Percentiles rank a stretch among this genome's conserved stretches.
Evolutionary conservation across 2,329 filamentous ascomycete genomes (phyloP).

Genomic region (Aspergillus sp.): DNA sequence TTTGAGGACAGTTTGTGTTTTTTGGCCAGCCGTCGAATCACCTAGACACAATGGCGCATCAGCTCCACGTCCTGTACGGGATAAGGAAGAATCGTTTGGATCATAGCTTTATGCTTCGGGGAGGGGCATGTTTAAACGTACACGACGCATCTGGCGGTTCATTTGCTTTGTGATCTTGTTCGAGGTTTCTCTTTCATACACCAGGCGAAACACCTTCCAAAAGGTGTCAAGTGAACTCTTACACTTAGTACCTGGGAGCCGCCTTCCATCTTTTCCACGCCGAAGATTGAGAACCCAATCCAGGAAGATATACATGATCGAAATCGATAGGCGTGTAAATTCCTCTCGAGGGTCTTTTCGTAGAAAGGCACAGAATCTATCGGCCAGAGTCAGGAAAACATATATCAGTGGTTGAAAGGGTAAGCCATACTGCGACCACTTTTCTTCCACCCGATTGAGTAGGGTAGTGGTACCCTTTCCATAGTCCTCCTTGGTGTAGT

Average conservation of each 20-base stretch:
- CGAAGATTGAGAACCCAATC: conserved; percentile 17
- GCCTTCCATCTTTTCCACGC: conserved; percentile 17
- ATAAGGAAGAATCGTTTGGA: neutral
- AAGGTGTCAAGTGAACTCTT: conserved; percentile 5
- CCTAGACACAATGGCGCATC: conserved; percentile 9
- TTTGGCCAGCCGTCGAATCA: conserved; percentile 18
- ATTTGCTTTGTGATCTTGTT: conserved; percentile 2
- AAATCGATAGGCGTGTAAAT: conserved; percentile 12
- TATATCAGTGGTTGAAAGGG: neutral
- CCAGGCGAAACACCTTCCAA: conserved; percentile 3
- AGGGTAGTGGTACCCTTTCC: conserved; percentile 14
- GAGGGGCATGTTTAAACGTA: neutral
- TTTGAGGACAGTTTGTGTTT: conserved; percentile 22
- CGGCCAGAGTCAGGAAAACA: neutral
- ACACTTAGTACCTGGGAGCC: conserved; percentile 14
- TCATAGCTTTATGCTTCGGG: neutral
- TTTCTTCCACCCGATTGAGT: conserved; percentile 14
- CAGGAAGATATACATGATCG: conserved; percentile 19
- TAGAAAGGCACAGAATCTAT: conserved; percentile 15
- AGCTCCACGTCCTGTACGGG: conserved; percentile 3
- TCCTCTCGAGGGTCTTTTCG: conserved; percentile 16
- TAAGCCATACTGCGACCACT: conserved; percentile 12
- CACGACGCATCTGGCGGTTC: neutral
- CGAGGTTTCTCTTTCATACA: conserved; percentile 1
- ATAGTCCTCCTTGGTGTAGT: conserved; percentile 18